Base-by-base conservation (phyloP, 495 filamentous ascomycete species). In the Penicillium turbatum region DNA sequence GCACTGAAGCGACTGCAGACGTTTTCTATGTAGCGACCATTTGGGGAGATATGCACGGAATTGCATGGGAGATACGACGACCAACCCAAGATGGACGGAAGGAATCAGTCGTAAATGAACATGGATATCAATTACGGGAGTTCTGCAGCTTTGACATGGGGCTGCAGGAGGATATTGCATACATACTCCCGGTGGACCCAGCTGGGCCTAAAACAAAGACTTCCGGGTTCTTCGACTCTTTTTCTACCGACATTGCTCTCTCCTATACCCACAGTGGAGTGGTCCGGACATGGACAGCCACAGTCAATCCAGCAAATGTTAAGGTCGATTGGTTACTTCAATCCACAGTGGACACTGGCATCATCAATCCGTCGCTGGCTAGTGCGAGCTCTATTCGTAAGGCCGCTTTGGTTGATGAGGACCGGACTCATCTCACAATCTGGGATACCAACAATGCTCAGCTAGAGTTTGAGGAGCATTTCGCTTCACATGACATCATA, bases 381-480 rank as follows among this genome's bases (percentile, higher is more conserved):
- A 95, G 90, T 65, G 89, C 87, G 10, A 96, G 86, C 65, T 90
- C 85, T 13, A 88, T 91, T 57, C 83, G 90, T 50, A 97, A 93
- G 67, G 88, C 89, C 17, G 92, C 91, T 3, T 70, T 96, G 5
- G 88, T 95, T 35, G 86, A 92, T 63, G 69, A 82, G 7, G 71
- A 75, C 17, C 81, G 84, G 44, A 90, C 86, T n/a, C 82, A 83
- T 45, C 67, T 97, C 51, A 93, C 90, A 0, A 95, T 97, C 48
- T 97, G 92, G 92, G 91, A 95, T 64, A 87, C 87, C 5, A 82
- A 84, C 57, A 88, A 86, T 42, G 83, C 83, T 2, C 86, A 89
- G 63, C 74, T 97, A 2, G 92, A 97, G 67, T 90, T 87, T 64
- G 77, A 85, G 48, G 81, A 90, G 51, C 77, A 82, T 38, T 93